Evolutionary conservation across 768 basidiomycete species (phyloP).

Genomic region (Lactarius indigo): DNA sequence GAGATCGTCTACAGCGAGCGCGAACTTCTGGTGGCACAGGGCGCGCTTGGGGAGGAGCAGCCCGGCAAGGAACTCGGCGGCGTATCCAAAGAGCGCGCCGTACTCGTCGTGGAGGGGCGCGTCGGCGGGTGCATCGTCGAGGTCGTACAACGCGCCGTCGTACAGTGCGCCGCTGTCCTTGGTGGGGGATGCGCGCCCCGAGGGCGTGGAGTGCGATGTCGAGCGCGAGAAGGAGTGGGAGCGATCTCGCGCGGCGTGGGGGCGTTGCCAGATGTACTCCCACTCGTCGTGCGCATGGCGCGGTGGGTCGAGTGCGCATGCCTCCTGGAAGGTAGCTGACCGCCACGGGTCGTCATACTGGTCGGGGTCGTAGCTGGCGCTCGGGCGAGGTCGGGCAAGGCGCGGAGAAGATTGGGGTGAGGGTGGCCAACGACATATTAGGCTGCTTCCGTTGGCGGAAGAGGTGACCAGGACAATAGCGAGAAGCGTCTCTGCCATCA

Average conservation of each 20-base stretch:
- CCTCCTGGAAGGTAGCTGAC: conserved; percentile 49
- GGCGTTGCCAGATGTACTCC: conserved; percentile 64
- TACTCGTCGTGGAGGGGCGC: conserved; percentile 44
- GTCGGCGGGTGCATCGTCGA: conserved; percentile 30
- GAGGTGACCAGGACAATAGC: conserved; percentile 81
- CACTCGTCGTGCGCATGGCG: conserved; percentile 31
- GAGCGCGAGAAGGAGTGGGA: conserved; percentile 50
- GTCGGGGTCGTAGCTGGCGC: conserved; percentile 40
- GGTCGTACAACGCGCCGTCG: conserved; percentile 29
- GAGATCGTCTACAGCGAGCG: conserved; percentile 86
- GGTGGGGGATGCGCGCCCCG: conserved; percentile 50
- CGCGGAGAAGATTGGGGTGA: conserved; percentile 59
- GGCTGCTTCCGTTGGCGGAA: conserved; percentile 72
- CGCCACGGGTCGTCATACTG: conserved; percentile 74
- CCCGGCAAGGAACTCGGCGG: conserved; percentile 74
- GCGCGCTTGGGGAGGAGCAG: conserved; percentile 73
- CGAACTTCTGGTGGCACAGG: conserved; percentile 93
- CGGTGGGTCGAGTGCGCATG: conserved; percentile 28
- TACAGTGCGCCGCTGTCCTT: conserved; percentile 35
- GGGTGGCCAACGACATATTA: conserved; percentile 86
- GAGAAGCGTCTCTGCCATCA: conserved; percentile 75
- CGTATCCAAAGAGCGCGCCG: conserved; percentile 73
- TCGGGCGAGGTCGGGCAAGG: conserved; percentile 66
- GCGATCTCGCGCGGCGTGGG: conserved; percentile 46
- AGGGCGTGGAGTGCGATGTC: conserved; percentile 32